Conservation (phyloP, 768 basidiomycete species). For the Leccinum variicolor region DNA sequence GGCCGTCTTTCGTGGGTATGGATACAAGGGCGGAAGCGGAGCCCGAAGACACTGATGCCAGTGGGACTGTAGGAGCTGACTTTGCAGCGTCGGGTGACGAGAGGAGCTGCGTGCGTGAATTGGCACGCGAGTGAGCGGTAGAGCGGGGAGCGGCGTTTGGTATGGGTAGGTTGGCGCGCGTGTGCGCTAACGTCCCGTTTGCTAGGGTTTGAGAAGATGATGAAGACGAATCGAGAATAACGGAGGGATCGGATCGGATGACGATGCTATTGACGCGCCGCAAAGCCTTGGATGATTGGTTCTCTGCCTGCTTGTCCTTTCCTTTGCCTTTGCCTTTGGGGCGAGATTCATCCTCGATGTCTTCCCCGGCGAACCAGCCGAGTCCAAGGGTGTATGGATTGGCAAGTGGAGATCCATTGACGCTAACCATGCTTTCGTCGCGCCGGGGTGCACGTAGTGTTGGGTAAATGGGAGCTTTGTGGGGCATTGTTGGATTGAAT, state of each 20-base stretch:
- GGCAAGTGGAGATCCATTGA: conserved; percentile 79
- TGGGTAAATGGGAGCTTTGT: conserved; percentile 39
- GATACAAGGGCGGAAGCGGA: conserved; percentile 61
- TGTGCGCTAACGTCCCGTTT: conserved; percentile 13
- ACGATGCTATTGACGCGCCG: conserved; percentile 58
- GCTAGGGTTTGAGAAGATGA: conserved; percentile 22
- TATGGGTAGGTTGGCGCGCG: conserved; percentile 10
- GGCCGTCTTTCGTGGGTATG: conserved; percentile 79
- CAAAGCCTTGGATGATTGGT: conserved; percentile 11
- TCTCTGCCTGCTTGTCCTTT: conserved; percentile 19
- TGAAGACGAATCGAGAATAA: conserved; percentile 34
- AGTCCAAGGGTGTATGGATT: conserved; percentile 73
- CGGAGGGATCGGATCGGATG: conserved; percentile 55
- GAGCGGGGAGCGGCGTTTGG: not conserved
- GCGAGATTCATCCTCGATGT: conserved; percentile 19
- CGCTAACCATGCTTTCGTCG: conserved; percentile 75
- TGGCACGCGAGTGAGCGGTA: conserved; percentile 38
- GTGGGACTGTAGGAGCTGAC: not conserved
- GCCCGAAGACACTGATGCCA: conserved; percentile 2
- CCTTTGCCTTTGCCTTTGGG: conserved; percentile 21
- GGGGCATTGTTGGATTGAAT: conserved; percentile 67
- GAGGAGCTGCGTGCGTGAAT: conserved; percentile 31
- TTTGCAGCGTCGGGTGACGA: not conserved
- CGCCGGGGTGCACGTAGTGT: conserved; percentile 63
- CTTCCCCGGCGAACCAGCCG: conserved; percentile 49